These are phyloP conservation scores for Talaromyces adpressus DNA, from an alignment of 495 filamentous ascomycete genomes.

Conservation along the genomic window DNA sequence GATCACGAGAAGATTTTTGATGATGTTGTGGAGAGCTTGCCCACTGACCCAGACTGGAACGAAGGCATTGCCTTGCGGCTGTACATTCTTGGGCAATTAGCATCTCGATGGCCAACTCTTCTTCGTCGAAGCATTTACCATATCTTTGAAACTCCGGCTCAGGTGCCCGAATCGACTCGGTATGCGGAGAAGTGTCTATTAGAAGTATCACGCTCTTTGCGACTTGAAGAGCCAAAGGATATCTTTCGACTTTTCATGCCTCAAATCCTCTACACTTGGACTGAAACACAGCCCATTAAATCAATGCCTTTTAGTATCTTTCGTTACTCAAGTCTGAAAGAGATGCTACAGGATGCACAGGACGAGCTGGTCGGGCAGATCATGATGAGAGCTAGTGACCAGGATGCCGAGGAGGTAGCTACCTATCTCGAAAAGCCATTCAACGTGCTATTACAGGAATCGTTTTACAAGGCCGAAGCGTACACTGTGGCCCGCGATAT, in stretches of 20 bases:
- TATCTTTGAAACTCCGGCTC: conserved; percentile 81
- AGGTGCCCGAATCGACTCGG: conserved; percentile 49
- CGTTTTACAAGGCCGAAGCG: conserved; percentile 73
- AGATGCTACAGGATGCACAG: conserved; percentile 65
- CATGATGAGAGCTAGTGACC: conserved; percentile 70
- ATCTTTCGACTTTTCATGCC: conserved; percentile 85
- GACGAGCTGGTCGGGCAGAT: conserved; percentile 78
- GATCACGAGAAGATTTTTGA: conserved; percentile 76
- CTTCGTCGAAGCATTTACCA: conserved; percentile 80
- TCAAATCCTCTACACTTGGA: conserved; percentile 93
- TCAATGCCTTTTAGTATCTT: conserved; percentile 78
- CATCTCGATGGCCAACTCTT: conserved; percentile 72
- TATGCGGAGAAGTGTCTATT: conserved; percentile 67
- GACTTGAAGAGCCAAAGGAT: conserved; percentile 53
- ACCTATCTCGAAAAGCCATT: conserved; percentile 44
- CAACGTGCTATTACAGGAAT: conserved; percentile 51
- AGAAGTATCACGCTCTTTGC: conserved; percentile 57
- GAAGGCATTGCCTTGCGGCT: conserved; percentile 87
- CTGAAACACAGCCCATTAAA: conserved; percentile 53
- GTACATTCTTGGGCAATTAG: conserved; percentile 65
- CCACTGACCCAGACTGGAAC: conserved; percentile 56
- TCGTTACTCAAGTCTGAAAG: conserved; percentile 60
- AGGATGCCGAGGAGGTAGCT: conserved; percentile 52
- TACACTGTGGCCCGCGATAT: conserved; percentile 81
- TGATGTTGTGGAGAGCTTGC: conserved; percentile 67